Evolutionary conservation across 257 asterid species (phyloP), one percentile per base, ranked within the genome.

Genomic region (Knoxia roxburghii): DNA sequence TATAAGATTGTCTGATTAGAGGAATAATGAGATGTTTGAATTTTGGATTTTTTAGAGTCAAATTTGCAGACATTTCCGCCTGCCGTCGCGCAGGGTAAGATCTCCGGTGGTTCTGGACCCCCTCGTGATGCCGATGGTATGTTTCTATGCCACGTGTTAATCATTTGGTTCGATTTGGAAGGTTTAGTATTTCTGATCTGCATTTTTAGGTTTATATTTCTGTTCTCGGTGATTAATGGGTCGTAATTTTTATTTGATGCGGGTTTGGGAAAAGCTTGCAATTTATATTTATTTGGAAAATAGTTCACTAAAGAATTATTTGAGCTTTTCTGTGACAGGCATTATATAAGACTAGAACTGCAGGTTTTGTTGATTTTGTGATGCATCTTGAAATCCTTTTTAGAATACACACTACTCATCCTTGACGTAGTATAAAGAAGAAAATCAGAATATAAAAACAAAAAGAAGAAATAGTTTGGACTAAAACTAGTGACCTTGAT

Each of bases 51-150:
- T 68, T 35, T 82, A 90, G 96, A 94, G 41, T 94, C 97, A 71
- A 94, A 85, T 85, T 86, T 90, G 78, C 99, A 94, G 85, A 85
- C 95, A 30, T 94, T 94, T 85, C 96, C 97, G 18, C 95, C 97
- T 51, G 71, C 92, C 8, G 88, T 83, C 64, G 67, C 89, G 54
- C 95, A 86, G 62, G 97, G 96, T 49, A 94, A 93, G 91, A 90
- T 94, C 79, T 75, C 96, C 21, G 84, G 87, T 64, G 89, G 77
- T 41, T 73, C 88, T 60, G 82, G 89, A 45, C 97, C 99, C n/a
- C 99, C 99, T 70, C 97, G 99, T 11, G 99, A 90, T 76, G 95
- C 92, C 1, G 99, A 93, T 61, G 99, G 99, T 93, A 86, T 48
- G 75, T 76, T 57, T 15, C 21, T 43, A 13, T 24, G 7, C 5